These are phyloP conservation scores for Keithomyces neogunnii DNA, from an alignment of 2,329 filamentous ascomycete species.

Conservation along the genomic window DNA sequence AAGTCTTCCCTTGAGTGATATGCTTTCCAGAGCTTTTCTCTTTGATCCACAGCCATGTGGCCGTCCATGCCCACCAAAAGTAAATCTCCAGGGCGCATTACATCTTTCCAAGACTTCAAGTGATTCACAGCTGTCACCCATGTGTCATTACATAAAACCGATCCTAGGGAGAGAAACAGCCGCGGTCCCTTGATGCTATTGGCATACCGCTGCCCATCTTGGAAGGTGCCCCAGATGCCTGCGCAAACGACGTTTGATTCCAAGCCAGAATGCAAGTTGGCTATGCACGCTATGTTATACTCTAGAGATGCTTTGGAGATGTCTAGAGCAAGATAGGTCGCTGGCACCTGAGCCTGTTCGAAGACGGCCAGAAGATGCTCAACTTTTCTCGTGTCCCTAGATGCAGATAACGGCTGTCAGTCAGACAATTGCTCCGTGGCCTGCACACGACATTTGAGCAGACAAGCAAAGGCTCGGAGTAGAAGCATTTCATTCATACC, in stretches of 20 bases:
- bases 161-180: conserved; percentile 32
- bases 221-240: conserved; percentile 32
- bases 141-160: conserved; percentile 32
- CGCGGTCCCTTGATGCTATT: conserved; percentile 20
- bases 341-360: conserved; percentile 18
- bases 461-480: not conserved
- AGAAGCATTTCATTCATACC: conserved; percentile 21
- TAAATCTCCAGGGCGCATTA: conserved; percentile 24
- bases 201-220: conserved; percentile 24
- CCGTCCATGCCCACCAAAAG: conserved; percentile 34
- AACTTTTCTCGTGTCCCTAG: conserved; percentile 32
- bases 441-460: not conserved
- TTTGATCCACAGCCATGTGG: conserved; percentile 22
- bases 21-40: conserved; percentile 30
- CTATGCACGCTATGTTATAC: conserved; percentile 24
- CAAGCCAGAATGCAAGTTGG: conserved; percentile 17
- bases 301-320: conserved; percentile 28
- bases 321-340: conserved; percentile 31
- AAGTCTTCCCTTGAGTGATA: conserved; percentile 30
- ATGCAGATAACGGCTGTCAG: not conserved
- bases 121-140: conserved; percentile 26
- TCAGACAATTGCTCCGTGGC: no score
- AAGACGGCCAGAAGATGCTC: conserved; percentile 27
- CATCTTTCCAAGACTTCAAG: conserved; percentile 27
- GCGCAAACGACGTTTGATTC: conserved; percentile 23